These are phyloP conservation scores for Neospermospora avenae DNA, from an alignment of 2,329 filamentous ascomycete genomes.

Conservation along the genomic window DNA sequence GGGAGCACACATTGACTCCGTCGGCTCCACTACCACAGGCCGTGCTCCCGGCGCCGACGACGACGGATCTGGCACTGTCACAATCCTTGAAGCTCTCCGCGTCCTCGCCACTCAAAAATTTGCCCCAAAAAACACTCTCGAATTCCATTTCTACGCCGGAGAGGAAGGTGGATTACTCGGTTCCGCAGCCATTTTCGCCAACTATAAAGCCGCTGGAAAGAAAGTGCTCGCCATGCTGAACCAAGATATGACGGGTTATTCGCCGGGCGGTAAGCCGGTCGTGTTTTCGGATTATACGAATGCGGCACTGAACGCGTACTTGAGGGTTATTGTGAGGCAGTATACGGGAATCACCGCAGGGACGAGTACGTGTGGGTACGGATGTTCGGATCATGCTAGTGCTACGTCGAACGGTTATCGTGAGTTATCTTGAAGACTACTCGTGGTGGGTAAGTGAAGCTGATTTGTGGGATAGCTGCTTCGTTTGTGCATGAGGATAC, in stretches of 20 bases:
- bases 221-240: conserved; percentile 93
- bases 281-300: conserved; percentile 6
- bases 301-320: background rate
- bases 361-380: background rate
- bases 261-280: background rate
- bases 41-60: conserved; percentile 84
- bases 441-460: background rate
- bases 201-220: conserved; percentile 66
- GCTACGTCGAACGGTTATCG: conserved; percentile 10
- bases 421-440: background rate
- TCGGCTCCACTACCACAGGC: background rate
- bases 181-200: conserved; percentile 79
- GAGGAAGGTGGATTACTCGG: conserved; percentile 84
- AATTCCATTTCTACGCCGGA: conserved; percentile 93
- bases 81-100: conserved; percentile 84
- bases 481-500: conserved; percentile 2
- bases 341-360: background rate
- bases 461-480: background rate
- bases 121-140: conserved; percentile 78
- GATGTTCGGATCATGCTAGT: conserved; percentile 12
- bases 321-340: background rate
- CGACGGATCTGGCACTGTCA: conserved; percentile 89
- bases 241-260: conserved; percentile 84
- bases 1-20: conserved; percentile 7
- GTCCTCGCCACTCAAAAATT: conserved; percentile 68